Base-by-base conservation (phyloP, 768 basidiomycete genomes). In the Flagelloscypha sp. region DNA sequence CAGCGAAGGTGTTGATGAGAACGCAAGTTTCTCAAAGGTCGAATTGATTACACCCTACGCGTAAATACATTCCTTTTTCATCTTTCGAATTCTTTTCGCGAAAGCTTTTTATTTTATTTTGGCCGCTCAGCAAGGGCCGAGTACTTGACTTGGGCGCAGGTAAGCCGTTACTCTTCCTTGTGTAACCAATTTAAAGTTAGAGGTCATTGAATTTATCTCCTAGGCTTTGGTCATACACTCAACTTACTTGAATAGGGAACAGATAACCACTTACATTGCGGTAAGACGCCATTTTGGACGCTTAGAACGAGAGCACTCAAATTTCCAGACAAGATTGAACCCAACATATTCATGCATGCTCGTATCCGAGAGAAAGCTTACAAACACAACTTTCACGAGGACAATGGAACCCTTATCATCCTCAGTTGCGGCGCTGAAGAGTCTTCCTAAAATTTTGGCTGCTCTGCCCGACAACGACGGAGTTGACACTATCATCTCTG, bases 101-200 rank as follows among this genome's bases (percentile, higher is more conserved):
- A n/a, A n/a, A n/a, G n/a, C n/a, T n/a, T n/a, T n/a, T n/a, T n/a
- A n/a, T n/a, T n/a, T n/a, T n/a, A n/a, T n/a, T n/a, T n/a, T n/a
- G n/a, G n/a, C n/a, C n/a, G n/a, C n/a, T n/a, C n/a, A n/a, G n/a
- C n/a, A 41, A 55, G 6, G 82, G 82, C 1, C 59, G 71, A 3
- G 76, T 84, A 1, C 63, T 84, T 16, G 83, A 85, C 39, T 38
- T 83, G 12, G 81, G 81, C 3, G 79, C 80, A 47, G 80, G 80
- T 76, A 38, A 35, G 61, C 35, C 24, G 10, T 24, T 20, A 13
- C 24, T 38, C 4, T 38, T n/a, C 19, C 23, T 13, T 20, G 25
- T 23, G 9, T n/a, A 7, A n/a, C 33, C 24, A 12, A 24, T n/a
- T 18, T 33, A 13, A 21, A 19, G n/a, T 27, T 39, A 13, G 13